These are phyloP conservation scores for Fusarium goolgardi DNA, from an alignment of 2,329 filamentous ascomycete species.

Conservation along the genomic window DNA sequence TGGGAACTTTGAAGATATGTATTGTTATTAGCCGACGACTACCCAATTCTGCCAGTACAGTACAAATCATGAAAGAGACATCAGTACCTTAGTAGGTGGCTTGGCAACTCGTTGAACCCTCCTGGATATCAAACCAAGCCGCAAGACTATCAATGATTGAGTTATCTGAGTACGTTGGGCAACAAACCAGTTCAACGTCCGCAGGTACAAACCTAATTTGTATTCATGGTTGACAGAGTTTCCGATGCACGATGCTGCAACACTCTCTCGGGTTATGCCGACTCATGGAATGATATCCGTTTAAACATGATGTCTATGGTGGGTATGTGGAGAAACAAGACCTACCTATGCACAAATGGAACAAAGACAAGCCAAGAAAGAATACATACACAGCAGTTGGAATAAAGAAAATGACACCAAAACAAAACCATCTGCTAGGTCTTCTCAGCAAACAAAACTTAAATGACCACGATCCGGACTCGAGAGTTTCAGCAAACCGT, in stretches of 20 bases:
- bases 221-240: slow-evolving; percentile 2
- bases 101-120: slow-evolving; percentile 11
- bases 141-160: no score
- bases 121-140: neutral
- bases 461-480: neutral
- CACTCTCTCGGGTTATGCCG: slow-evolving; percentile 30
- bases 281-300: slow-evolving; percentile 3
- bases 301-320: slow-evolving; percentile 3
- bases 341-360: slow-evolving; percentile 11
- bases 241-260: slow-evolving; percentile 13
- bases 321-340: slow-evolving; percentile 23
- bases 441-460: slow-evolving; percentile 6
- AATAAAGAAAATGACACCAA: neutral
- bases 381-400: neutral
- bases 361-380: slow-evolving; percentile 8
- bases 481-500: neutral
- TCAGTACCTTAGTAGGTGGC: neutral
- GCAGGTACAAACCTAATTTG: neutral
- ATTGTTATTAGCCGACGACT: neutral
- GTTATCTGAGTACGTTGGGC: no score
- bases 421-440: slow-evolving; percentile 1
- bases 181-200: neutral
- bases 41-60: neutral
- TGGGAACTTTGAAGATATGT: neutral
- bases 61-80: neutral